Percentiles rank a stretch among this genome's conserved stretches.
These are phyloP conservation scores for Trematosphaeria pertusa DNA, from an alignment of 2,329 filamentous ascomycete genomes.

Conservation along the genomic window DNA sequence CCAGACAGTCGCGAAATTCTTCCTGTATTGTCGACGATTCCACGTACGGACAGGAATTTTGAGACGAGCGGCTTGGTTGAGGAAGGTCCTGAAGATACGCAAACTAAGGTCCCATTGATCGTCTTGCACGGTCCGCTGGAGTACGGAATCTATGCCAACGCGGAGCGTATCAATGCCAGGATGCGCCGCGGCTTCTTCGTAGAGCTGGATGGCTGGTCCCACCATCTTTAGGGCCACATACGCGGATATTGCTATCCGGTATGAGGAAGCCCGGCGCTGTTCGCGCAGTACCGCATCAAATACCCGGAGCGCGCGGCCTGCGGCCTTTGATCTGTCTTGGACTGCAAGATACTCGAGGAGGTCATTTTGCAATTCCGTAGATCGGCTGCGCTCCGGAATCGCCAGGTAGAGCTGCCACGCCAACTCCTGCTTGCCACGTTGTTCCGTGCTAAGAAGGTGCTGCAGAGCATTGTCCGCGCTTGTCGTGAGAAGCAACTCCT, in stretches of 20 bases:
- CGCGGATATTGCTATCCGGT: slow-evolving; percentile 53
- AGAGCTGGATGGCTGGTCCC: slow-evolving; percentile 49
- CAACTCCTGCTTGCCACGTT: slow-evolving; percentile 33
- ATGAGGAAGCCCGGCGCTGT: slow-evolving; percentile 52
- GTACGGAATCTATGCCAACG: slow-evolving; percentile 38
- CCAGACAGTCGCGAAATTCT: slow-evolving; percentile 30
- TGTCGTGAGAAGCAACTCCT: slow-evolving; percentile 19
- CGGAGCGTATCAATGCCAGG: slow-evolving; percentile 14
- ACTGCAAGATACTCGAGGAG: slow-evolving; percentile 40
- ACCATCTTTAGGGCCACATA: slow-evolving; percentile 51
- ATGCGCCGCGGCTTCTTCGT: slow-evolving; percentile 45
- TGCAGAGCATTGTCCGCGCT: slow-evolving; percentile 28
- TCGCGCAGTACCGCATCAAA: slow-evolving; percentile 52
- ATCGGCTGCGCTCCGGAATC: slow-evolving; percentile 22
- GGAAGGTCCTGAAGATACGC: slow-evolving; percentile 32
- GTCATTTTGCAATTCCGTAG: slow-evolving; percentile 18
- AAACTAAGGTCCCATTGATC: slow-evolving; percentile 46
- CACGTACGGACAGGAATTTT: slow-evolving; percentile 1
- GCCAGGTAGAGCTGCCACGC: slow-evolving; percentile 48
- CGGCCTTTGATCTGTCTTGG: slow-evolving; percentile 40
- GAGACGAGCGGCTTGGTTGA: slow-evolving; percentile 10
- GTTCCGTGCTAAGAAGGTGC: slow-evolving; percentile 18
- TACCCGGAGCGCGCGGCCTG: slow-evolving; percentile 52
- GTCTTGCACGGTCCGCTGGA: slow-evolving; percentile 37
- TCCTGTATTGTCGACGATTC: slow-evolving; percentile 8